A percentile compares a stretch with the other conserved stretches of the same genome.
phyloP scores from a whole-genome alignment of 2,329 filamentous ascomycete genomes.

The Fusarium secorum region DNA sequence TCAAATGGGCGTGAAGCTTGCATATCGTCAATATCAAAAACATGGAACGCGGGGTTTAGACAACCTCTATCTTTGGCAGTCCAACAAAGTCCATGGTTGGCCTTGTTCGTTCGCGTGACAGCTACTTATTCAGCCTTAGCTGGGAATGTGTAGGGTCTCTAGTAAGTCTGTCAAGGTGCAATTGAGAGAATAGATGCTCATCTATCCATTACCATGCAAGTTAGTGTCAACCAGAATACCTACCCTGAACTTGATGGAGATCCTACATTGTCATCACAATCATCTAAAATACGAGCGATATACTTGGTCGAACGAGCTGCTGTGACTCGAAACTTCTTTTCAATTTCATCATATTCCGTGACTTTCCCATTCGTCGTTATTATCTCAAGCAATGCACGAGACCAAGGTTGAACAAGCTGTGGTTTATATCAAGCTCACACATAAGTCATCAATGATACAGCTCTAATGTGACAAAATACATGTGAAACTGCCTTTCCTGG shows the following conservation, averaged over 20 bases:
- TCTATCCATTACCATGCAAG: not conserved
- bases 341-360: not conserved
- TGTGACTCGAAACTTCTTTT: not conserved
- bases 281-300: not conserved
- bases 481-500: constrained; percentile 39
- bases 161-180: not conserved
- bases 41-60: accelerated
- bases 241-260: constrained; percentile 11
- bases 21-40: not conserved
- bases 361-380: not conserved
- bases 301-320: too few species aligned
- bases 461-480: constrained; percentile 42
- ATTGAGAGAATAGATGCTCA: not conserved
- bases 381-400: not conserved
- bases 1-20: constrained; percentile 82
- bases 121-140: too few species aligned
- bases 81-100: constrained; percentile 53
- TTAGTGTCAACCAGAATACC: not conserved
- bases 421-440: constrained; percentile 24
- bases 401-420: not conserved
- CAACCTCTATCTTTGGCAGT: constrained; percentile 65
- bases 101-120: not conserved
- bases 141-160: not conserved
- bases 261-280: too few species aligned
- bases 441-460: constrained; percentile 35